A percentile compares a stretch with the other conserved stretches of the same genome.
Evolutionary conservation across 208 protist species (phyloP).

Genomic region (Acanthamoeba castellanii): DNA sequence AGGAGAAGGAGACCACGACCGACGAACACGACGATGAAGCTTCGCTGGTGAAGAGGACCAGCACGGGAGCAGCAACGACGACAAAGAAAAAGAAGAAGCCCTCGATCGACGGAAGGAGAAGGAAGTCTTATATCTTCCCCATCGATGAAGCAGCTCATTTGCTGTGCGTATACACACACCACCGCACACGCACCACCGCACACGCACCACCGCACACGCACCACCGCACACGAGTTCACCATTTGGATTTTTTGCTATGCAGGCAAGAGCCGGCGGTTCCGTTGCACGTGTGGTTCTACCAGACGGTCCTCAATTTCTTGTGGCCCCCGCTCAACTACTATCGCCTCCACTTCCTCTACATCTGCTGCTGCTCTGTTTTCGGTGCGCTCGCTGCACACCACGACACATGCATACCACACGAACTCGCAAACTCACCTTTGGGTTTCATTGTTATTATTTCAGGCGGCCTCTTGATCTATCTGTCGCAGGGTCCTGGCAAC

Average conservation of each 20-base stretch:
- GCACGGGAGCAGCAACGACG: too few species aligned
- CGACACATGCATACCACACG: background rate
- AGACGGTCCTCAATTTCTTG: constrained; percentile 24
- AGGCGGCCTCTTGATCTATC: constrained; percentile 48
- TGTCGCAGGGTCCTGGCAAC: background rate
- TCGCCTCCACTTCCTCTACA: constrained; percentile 29
- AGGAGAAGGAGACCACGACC: background rate
- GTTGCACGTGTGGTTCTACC: constrained; percentile 13
- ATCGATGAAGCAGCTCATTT: background rate
- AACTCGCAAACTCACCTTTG: too few species aligned
- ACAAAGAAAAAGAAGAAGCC: too few species aligned
- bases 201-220: background rate
- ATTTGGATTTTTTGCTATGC: too few species aligned
- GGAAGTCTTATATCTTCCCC: constrained; percentile 1
- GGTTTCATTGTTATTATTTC: background rate
- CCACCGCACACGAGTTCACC: background rate
- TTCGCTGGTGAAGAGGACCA: background rate
- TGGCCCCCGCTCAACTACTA: constrained; percentile 70
- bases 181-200: background rate
- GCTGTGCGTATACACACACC: background rate
- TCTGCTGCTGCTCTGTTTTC: background rate
- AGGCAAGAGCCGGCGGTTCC: constrained; percentile 2
- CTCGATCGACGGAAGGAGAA: background rate
- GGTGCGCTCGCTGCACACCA: background rate
- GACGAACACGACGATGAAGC: background rate